Evolutionary conservation across 1,139 yeast genomes (phyloP).

Genomic region (Trichomonascaceae sp.): DNA sequence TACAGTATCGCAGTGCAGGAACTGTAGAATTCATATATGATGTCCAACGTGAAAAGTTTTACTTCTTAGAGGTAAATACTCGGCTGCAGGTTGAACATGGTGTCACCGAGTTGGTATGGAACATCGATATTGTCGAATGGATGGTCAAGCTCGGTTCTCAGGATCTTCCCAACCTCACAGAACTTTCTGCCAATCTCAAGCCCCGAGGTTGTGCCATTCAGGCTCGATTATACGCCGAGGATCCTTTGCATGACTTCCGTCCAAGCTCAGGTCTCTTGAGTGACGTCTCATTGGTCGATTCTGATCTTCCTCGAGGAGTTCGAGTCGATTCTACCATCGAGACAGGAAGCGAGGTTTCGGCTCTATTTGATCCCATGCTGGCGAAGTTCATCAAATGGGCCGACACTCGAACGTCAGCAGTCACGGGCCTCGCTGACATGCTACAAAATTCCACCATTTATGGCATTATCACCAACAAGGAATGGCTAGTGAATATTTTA

Average conservation of each 20-base stretch:
- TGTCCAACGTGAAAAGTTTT: slow-evolving; percentile 75
- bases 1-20: slow-evolving; percentile 94
- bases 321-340: slow-evolving; percentile 92
- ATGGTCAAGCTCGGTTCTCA: slow-evolving; percentile 91
- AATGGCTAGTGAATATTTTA: slow-evolving; percentile 80
- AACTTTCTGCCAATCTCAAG: slow-evolving; percentile 44
- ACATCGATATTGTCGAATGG: slow-evolving; percentile 93
- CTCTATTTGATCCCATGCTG: slow-evolving; percentile 93
- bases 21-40: slow-evolving; percentile 95
- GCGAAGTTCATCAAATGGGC: slow-evolving; percentile 97
- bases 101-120: slow-evolving; percentile 91
- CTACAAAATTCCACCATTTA: slow-evolving; percentile 77
- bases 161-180: slow-evolving; percentile 57
- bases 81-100: slow-evolving; percentile 98
- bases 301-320: slow-evolving; percentile 75
- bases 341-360: slow-evolving; percentile 79
- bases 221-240: slow-evolving; percentile 93
- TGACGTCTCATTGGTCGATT: slow-evolving; percentile 43
- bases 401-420: slow-evolving; percentile 76
- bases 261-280: slow-evolving; percentile 95
- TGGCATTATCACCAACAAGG: slow-evolving; percentile 87
- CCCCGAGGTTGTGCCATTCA: slow-evolving; percentile 91
- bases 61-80: slow-evolving; percentile 93
- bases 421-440: slow-evolving; percentile 68
- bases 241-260: slow-evolving; percentile 89